Base-by-base conservation (phyloP, 2,329 filamentous ascomycete genomes). In the Plenodomus tracheiphilus region DNA sequence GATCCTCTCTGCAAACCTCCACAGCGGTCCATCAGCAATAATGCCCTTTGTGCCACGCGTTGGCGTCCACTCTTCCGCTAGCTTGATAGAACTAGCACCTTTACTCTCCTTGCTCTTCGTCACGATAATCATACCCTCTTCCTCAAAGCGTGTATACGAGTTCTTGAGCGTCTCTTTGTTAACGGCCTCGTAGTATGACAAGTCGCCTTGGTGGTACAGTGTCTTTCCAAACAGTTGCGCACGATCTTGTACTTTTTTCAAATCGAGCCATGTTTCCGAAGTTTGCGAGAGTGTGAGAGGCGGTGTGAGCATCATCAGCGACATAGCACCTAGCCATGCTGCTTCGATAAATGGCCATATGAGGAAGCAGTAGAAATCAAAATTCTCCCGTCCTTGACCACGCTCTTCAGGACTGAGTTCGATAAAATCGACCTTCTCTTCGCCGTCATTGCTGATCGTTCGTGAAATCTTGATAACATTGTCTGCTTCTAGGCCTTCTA, bases 271-370 rank as follows among this genome's bases (percentile, higher is more conserved):
- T 5, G 83, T 78, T 4, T 32, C 28, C 4, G 28, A 11, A 76
- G 80, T 71, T 17, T 11, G 4, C n/a, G 0, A 67, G 75, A 1
- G 75, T 59, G 4, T 0, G 73, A 65, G 3, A 0, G 90, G 91
- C 1, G 92, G 91, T 0, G 89, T 87, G 13, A 97, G 80, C 38
- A 93, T 92, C 77, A 96, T 87, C 0, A 97, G 78, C 0, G 89
- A 91, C 0, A 97, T 87, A 0, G 91, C 88, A 10, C 91, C 92
- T 1, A 99, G 81, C 94, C 94, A 99, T 43, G 84, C 87, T 0
- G 92, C 88, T 73, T 99, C 94, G 58, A 97, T 92, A 61, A 99
- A 99, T 0, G 94, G 94, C 94, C 94, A 99, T 55, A 99, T 91
- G 17, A 99, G 76, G 79, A 97, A 99, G 75, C 93, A 97, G 75